phyloP scores from a whole-genome alignment of 1,139 yeast genomes.

The Diutina pseudorugosa region DNA sequence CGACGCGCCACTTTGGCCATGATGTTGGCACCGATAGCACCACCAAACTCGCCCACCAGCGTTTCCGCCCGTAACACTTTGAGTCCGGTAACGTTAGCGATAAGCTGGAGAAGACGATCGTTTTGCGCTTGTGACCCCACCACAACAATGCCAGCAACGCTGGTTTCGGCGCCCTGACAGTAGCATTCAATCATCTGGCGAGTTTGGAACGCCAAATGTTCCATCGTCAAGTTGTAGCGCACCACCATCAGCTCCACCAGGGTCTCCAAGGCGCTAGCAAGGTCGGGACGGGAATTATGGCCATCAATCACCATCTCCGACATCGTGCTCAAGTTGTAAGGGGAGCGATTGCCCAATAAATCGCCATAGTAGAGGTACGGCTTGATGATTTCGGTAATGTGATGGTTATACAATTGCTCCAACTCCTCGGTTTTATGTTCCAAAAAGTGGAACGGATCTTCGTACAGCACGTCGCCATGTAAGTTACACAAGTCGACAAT shows the following conservation, averaged over 20 bases:
- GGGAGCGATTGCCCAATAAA: not conserved
- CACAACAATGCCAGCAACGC: not conserved
- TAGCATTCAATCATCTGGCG: not conserved
- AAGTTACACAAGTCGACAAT: not conserved
- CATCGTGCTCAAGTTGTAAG: constrained; percentile 2
- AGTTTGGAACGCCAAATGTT: not conserved
- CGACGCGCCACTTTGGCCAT: not conserved
- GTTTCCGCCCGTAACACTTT: not conserved
- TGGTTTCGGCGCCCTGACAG: not conserved
- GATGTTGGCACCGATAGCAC: not conserved
- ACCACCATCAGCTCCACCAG: not conserved
- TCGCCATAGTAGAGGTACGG: constrained; percentile 2
- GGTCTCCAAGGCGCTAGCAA: not conserved
- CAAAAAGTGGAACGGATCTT: not conserved
- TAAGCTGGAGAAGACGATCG: not conserved
- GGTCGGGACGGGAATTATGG: not conserved
- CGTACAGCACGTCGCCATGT: not conserved
- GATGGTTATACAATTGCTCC: not conserved
- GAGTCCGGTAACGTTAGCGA: not conserved
- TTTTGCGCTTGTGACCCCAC: not conserved
- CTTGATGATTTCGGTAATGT: not conserved
- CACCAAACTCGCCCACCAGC: not conserved
- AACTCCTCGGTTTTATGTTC: constrained; percentile 1
- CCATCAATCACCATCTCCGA: constrained; percentile 2
- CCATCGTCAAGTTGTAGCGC: not conserved